Percentiles rank a stretch among this genome's conserved stretches.
These are phyloP conservation scores for Cardamine resedifolia DNA, from an alignment of 345 rosid species.

Conservation along the genomic window DNA sequence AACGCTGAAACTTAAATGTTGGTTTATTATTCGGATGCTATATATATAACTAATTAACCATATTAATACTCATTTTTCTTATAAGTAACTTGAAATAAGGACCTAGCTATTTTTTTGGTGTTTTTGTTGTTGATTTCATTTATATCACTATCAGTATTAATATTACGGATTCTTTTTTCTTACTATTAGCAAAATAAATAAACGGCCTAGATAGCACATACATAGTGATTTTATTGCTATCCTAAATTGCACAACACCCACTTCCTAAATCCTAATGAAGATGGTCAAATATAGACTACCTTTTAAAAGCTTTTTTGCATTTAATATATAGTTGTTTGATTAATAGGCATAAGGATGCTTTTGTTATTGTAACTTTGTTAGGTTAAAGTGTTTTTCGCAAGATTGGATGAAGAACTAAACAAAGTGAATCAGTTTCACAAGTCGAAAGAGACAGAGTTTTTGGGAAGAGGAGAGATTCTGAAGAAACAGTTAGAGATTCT, in stretches of 20 bases:
- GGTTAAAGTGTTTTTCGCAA: constrained; percentile 72
- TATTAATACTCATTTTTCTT: neutral
- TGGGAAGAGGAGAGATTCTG: constrained; percentile 75
- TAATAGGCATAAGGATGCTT: neutral
- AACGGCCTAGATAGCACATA: neutral
- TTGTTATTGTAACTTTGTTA: constrained; percentile 24
- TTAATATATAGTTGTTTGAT: neutral
- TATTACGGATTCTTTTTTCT: neutral
- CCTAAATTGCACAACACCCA: constrained; percentile 21
- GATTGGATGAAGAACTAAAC: constrained; percentile 70
- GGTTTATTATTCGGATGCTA: neutral
- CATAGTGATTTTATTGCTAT: constrained; percentile 26
- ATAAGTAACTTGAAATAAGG: neutral
- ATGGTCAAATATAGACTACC: constrained; percentile 2
- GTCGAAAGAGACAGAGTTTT: constrained; percentile 67
- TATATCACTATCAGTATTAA: neutral
- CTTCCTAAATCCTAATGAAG: constrained; percentile 5
- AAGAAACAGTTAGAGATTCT: constrained; percentile 71
- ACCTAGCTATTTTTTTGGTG: neutral
- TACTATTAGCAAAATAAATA: neutral
- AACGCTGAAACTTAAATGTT: neutral
- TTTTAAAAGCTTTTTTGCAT: neutral
- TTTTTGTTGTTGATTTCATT: neutral
- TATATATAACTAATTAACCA: neutral
- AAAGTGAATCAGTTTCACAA: constrained; percentile 87